These are phyloP conservation scores for Xylariaceae sp. DNA, from an alignment of 2,329 filamentous ascomycete species.

Conservation along the genomic window DNA sequence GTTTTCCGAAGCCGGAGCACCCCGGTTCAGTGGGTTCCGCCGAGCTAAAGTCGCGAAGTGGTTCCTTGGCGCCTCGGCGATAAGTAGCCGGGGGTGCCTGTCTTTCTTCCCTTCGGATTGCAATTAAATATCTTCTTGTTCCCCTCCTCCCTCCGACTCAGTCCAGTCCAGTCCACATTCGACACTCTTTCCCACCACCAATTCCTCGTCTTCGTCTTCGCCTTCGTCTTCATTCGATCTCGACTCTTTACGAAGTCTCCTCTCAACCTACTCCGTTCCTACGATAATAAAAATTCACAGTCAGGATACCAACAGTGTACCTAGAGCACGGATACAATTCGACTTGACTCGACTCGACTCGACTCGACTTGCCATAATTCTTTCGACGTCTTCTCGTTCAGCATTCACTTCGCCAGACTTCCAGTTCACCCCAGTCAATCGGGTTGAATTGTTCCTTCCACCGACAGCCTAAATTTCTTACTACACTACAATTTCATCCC, in stretches of 20 bases:
- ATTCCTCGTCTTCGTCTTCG: neutral
- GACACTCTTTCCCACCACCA: neutral
- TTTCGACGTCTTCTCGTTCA: neutral
- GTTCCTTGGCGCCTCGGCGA: constrained; percentile 14
- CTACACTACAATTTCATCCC: neutral
- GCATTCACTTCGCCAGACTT: neutral
- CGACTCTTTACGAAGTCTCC: neutral
- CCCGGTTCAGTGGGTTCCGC: neutral
- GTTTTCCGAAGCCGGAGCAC: neutral
- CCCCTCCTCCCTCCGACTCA: neutral
- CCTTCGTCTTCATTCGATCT: neutral
- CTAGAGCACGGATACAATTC: too few species aligned
- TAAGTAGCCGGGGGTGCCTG: constrained; percentile 6
- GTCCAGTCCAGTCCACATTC: neutral
- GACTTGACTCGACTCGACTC: neutral
- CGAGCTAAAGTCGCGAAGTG: neutral
- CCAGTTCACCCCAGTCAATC: neutral
- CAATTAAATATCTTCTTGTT: too few species aligned
- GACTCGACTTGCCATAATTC: neutral
- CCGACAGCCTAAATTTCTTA: neutral
- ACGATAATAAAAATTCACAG: too few species aligned
- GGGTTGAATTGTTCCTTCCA: neutral
- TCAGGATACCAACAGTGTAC: too few species aligned
- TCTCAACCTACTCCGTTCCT: neutral
- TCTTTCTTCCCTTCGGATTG: neutral